Conservation (phyloP, 2,329 filamentous ascomycete genomes). For the Penicillium nordicum region DNA sequence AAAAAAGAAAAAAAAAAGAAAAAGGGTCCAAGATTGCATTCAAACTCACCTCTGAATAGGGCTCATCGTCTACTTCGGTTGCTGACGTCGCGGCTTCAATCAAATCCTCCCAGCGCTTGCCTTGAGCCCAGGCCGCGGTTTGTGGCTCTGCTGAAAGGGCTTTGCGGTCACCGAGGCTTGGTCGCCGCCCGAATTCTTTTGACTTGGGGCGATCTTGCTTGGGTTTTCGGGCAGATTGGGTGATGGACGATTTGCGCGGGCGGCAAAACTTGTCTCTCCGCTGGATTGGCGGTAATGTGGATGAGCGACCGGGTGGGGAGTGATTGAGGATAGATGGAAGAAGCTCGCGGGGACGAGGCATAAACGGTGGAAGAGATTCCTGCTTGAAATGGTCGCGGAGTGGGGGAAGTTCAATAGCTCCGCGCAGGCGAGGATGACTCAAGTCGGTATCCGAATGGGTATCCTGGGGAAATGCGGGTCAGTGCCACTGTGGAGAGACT, state of each 20-base stretch:
- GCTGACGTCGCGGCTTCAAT: conserved; percentile 93
- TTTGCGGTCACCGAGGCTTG: conserved; percentile 74
- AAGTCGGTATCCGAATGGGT: conserved; percentile 70
- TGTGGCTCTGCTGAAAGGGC: conserved; percentile 82
- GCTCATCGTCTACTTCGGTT: conserved; percentile 82
- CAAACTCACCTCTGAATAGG: conserved; percentile 70
- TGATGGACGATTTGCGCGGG: conserved; percentile 80
- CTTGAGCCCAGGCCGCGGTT: conserved; percentile 66
- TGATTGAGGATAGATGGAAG: conserved; percentile 75
- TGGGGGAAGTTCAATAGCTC: conserved; percentile 69
- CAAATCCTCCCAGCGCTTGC: conserved; percentile 92
- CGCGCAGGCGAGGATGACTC: conserved; percentile 59
- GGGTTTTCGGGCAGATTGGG: conserved; percentile 69
- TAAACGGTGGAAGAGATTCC: conserved; percentile 65
- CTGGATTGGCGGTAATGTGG: conserved; percentile 80
- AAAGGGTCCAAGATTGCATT: conserved; percentile 27
- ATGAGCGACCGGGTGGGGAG: conserved; percentile 82
- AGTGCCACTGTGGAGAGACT: conserved; percentile 21
- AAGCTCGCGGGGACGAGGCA: conserved; percentile 65
- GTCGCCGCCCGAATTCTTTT: conserved; percentile 67
- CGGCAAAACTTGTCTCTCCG: conserved; percentile 67
- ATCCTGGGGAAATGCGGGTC: conserved; percentile 50
- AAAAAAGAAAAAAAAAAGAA: conserved; percentile 26
- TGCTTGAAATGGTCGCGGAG: conserved; percentile 67
- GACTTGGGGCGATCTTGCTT: conserved; percentile 81